phyloP scores from a whole-genome alignment of 2,329 filamentous ascomycete species.

The Trematosphaeria pertusa region DNA sequence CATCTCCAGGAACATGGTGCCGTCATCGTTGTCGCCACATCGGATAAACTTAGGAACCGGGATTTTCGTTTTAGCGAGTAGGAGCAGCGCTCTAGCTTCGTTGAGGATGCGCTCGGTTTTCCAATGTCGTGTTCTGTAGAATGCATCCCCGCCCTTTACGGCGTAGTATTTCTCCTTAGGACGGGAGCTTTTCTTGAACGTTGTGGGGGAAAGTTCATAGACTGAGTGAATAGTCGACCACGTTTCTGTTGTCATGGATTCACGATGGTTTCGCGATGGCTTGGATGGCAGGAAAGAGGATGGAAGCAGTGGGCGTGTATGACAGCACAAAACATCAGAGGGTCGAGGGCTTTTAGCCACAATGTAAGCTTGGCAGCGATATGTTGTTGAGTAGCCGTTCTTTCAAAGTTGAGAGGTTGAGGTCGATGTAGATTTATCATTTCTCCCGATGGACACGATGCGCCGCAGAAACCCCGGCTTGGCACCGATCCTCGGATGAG shows the following conservation, averaged over 20 bases:
- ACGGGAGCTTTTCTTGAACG: background rate
- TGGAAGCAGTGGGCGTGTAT: background rate
- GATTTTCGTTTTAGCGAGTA: background rate
- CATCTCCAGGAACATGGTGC: conserved; percentile 1
- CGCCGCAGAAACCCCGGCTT: no score
- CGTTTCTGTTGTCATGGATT: background rate
- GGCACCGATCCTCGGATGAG: no score
- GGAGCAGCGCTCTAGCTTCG: background rate
- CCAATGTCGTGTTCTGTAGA: background rate
- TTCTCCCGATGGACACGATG: no score
- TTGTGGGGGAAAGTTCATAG: background rate
- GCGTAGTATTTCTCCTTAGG: background rate
- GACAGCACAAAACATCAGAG: no score
- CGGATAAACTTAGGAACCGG: background rate
- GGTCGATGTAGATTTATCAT: no score
- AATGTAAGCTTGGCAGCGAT: no score
- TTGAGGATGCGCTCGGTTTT: background rate
- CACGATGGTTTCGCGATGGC: no score
- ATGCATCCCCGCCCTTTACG: background rate
- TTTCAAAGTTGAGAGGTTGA: no score
- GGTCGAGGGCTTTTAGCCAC: no score
- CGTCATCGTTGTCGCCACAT: background rate
- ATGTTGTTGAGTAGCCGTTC: no score
- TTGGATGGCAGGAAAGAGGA: background rate
- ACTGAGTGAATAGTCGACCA: background rate